Percentiles rank a stretch among this genome's conserved stretches.
Conservation (phyloP, 331 rosid species). For the Erythrophleum ivorense region DNA sequence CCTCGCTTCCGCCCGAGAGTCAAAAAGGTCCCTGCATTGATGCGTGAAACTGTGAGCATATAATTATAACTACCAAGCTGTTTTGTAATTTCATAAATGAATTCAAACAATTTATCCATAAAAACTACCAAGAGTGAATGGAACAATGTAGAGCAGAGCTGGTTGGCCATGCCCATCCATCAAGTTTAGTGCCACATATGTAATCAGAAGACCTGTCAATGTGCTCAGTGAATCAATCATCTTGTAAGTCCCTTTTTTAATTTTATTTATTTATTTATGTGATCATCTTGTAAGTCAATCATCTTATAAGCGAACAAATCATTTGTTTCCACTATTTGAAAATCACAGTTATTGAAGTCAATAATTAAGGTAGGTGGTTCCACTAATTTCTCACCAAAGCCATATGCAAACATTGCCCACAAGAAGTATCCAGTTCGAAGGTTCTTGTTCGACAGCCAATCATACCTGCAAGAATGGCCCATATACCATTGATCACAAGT, state of each 20-base stretch:
- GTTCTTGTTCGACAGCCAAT: slow-evolving; percentile 86
- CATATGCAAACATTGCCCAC: slow-evolving; percentile 97
- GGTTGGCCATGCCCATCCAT: slow-evolving; percentile 99
- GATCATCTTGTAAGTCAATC: slow-evolving; percentile 9
- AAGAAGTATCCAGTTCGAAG: slow-evolving; percentile 86
- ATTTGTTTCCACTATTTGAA: slow-evolving; percentile 11
- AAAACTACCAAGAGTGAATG: slow-evolving; percentile 81
- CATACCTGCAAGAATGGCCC: slow-evolving; percentile 64
- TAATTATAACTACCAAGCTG: neutral
- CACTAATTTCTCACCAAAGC: slow-evolving; percentile 65
- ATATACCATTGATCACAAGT: slow-evolving; percentile 14
- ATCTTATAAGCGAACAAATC: slow-evolving; percentile 2
- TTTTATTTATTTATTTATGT: too few species aligned
- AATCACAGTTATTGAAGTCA: neutral
- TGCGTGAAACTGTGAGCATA: slow-evolving; percentile 27
- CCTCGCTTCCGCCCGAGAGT: slow-evolving; percentile 82
- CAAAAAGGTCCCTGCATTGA: slow-evolving; percentile 74
- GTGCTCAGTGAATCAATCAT: slow-evolving; percentile 24
- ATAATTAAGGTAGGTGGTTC: neutral
- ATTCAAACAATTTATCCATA: neutral
- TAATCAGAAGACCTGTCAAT: slow-evolving; percentile 80
- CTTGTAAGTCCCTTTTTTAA: neutral
- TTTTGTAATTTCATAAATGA: neutral
- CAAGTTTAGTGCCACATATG: slow-evolving; percentile 93
- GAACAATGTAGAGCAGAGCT: slow-evolving; percentile 91